Base-by-base conservation (phyloP, 306 rosid species). In the Arachis stenosperma region DNA sequence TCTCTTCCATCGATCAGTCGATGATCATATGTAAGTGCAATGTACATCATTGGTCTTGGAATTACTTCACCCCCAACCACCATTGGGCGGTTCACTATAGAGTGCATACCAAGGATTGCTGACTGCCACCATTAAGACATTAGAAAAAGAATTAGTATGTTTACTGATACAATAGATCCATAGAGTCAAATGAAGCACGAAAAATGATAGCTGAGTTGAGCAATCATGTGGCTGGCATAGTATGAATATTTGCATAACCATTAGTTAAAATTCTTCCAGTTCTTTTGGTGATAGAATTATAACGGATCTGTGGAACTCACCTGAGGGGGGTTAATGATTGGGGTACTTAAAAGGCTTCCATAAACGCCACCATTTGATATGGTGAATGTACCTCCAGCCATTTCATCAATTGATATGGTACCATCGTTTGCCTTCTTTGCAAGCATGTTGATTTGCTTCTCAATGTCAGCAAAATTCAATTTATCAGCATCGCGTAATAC, bases 291-390 rank as follows among this genome's bases (percentile, higher is more conserved):
- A 59, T 57, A 43, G 9, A n/a, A 46, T 14, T 14, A 9, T 36
- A 46, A 44, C 27, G 40, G n/a, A 43, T 71, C 46, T 29, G 12
- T 8, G 53, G 15, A 70, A 42, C 36, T 43, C 11, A 91, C 92
- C 92, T 91, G 95, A 62, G 92, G 95, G 14, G 97, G 95, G 71
- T 91, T 91, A 78, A 89, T 89, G 51, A 91, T 91, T 75, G 97
- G 95, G 65, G 95, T 88, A 76, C 95, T 89, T 80, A 89, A 70
- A 84, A 91, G 97, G 69, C 92, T 91, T 71, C 95, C 92, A 75
- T 85, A 91, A 73, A 89, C 97, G 65, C 97, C 97, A 51, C 92
- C 97, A 62, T 91, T 91, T 7, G 95, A 91, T 84, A 91, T 87
- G 63, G 97, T 89, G 67, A 89, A 81, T 43, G 92, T 84, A 51